Conservation (phyloP, 2,329 filamentous ascomycete genomes). For the Fusarium dlaminii region DNA sequence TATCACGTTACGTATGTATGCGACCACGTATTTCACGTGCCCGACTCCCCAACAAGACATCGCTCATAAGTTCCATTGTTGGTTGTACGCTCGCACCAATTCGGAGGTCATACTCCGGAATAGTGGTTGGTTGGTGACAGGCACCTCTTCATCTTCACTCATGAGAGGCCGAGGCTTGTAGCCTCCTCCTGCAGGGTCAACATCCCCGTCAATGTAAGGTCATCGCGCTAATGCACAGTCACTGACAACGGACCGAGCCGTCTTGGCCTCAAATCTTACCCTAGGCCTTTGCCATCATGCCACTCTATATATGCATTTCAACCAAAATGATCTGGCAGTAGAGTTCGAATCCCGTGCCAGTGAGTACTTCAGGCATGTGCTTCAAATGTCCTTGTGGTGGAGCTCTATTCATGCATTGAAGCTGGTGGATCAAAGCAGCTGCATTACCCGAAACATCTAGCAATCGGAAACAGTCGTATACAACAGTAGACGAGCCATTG, state of each 20-base stretch:
- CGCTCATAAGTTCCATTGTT: not conserved
- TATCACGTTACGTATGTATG: not conserved
- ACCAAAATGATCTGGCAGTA: not conserved
- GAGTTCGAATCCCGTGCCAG: not conserved
- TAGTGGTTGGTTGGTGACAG: not conserved
- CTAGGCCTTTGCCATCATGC: not conserved
- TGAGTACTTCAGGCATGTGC: not conserved
- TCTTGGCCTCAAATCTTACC: not conserved
- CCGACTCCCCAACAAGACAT: not conserved
- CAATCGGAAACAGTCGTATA: not conserved
- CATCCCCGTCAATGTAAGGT: not conserved
- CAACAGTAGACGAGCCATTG: not conserved
- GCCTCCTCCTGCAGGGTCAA: not conserved
- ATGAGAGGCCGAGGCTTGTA: not conserved
- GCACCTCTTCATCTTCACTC: not conserved
- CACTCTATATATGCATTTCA: not conserved
- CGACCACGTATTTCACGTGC: not conserved
- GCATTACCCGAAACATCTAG: not conserved
- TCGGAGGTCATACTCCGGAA: not conserved
- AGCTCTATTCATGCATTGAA: not conserved
- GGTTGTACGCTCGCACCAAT: not conserved
- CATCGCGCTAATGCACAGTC: not conserved
- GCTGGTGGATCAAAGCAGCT: not conserved
- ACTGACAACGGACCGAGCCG: not conserved
- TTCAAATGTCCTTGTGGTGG: not conserved